A percentile compares a stretch with the other conserved stretches of the same genome.
Conservation (phyloP, 192 early-diverging fungal species). For the Coemansia sp. region DNA sequence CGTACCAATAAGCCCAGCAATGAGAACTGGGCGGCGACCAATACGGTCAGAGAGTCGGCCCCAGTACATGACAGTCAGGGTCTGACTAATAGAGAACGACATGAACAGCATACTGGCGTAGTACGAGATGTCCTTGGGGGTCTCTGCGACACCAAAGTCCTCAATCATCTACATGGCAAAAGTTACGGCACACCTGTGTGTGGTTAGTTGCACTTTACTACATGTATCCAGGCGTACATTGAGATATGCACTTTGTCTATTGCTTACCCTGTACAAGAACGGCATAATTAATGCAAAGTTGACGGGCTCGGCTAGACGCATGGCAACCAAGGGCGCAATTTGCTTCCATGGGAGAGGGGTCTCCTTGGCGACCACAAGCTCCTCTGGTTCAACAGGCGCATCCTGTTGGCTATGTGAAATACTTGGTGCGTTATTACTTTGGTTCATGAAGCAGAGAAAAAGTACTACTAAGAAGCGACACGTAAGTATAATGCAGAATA, state of each 20-base stretch:
- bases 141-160: slow-evolving; percentile 57
- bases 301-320: slow-evolving; percentile 69
- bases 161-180: slow-evolving; percentile 18
- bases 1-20: slow-evolving; percentile 76
- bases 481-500: neutral
- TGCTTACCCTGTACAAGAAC: slow-evolving; percentile 24
- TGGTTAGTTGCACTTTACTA: neutral
- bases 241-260: neutral
- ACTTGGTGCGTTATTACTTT: neutral
- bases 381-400: neutral
- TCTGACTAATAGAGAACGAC: slow-evolving; percentile 55
- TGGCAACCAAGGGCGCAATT: slow-evolving; percentile 29
- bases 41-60: slow-evolving; percentile 74
- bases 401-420: neutral
- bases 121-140: slow-evolving; percentile 75
- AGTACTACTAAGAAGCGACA: neutral
- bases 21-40: slow-evolving; percentile 76
- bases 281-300: slow-evolving; percentile 76
- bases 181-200: neutral
- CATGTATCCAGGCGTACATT: neutral
- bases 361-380: slow-evolving; percentile 19
- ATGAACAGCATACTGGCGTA: slow-evolving; percentile 62
- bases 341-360: slow-evolving; percentile 54
- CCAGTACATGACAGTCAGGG: slow-evolving; percentile 63
- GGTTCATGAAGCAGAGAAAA: neutral